Base-by-base conservation (phyloP, 2,329 filamentous ascomycete genomes). In the Fusarium citri region DNA sequence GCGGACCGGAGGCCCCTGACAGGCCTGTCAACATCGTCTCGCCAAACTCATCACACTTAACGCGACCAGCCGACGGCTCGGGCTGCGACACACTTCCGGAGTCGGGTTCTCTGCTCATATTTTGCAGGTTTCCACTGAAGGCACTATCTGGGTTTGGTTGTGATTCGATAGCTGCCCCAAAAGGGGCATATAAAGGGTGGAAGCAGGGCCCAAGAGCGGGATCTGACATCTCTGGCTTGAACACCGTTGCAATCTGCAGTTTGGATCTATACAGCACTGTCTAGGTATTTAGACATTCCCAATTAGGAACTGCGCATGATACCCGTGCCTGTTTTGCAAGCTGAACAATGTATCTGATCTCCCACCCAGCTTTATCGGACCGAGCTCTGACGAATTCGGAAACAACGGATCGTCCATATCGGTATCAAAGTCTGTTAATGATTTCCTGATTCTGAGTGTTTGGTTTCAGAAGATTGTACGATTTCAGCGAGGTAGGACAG, bases 401-500 rank as follows among this genome's bases (percentile, higher is more conserved):
- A 65, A 64, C 30, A 43, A 60, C 34, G 55, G 43, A 49, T 69
- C 70, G 34, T 64, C 61, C 53, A 51, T 41, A 60, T 63, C 48
- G 54, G 54, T 48, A 48, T 56, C 45, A 57, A 28, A 46, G 50
- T 37, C 48, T 59, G 51, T 47, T 31, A 43, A 49, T 41, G 50
- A 43, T 53, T 58, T 56, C 51, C 55, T 59, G 49, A 60, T 66
- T 53, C 59, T 68, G 64, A 65, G 66, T 51, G 45, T 46, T 54
- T 59, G 55, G 76, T 77, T 77, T 77, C 76, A 77, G 59, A 76
- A 72, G 66, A 76, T 76, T 64, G 73, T 69, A 77, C 76, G 74
- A 66, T 74, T 69, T 54, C 48, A 55, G 49, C 55, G 58, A 59
- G 60, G 72, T 77, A 54, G 57, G 68, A 77, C 74, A 57, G 60